Evolutionary conservation across 441 rosid species (phyloP), one percentile per base, ranked within the genome.

Genomic region (Eugenia klotzschiana): DNA sequence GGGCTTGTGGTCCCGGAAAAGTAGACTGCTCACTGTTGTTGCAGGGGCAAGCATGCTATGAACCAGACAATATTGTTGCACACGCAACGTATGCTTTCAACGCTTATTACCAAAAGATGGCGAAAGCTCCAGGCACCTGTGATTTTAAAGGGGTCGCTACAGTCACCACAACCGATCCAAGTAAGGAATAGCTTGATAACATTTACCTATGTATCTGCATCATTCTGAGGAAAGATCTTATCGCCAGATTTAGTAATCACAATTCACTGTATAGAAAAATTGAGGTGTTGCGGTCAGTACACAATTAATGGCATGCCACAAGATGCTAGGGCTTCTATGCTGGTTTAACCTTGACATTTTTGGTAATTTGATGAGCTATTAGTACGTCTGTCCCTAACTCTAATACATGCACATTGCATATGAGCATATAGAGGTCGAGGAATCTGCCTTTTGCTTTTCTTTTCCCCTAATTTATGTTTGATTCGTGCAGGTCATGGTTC

Each of bases 1-100:
- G 99, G 99, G 99, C 98, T 56, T 96, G 99, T 77, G 99, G 99
- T 49, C 96, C 99, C 1, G 99, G 99, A 81, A 95, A 90, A 88
- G 97, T 93, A 26, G 93, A 95, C 82, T 96, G 99, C 87, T 90
- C 96, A 0, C 85, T 85, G 16, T 56, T 96, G 87, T 87, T 93
- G 90, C 98, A 93, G 87, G 98, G 97, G 60, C 96, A 92, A 64
- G 87, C 89, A 3, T 96, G 99, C 64, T 92, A 95, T 83, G 93
- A 94, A 64, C 99, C 99, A 1, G 87, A 96, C 80, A 91, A 92
- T 82, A 97, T 94, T 82, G 88, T 91, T 84, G 83, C 93, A 8
- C 99, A 96, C 89, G 88, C 95, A 10, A 91, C 92, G 10, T 96
- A 91, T 84, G 99, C 99, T 86, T 96, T 94, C 90, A 92, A 96